Evolutionary conservation across 208 protist genomes (phyloP), one percentile per base, ranked within the genome.

Genomic region (Leishmania lainsoni): DNA sequence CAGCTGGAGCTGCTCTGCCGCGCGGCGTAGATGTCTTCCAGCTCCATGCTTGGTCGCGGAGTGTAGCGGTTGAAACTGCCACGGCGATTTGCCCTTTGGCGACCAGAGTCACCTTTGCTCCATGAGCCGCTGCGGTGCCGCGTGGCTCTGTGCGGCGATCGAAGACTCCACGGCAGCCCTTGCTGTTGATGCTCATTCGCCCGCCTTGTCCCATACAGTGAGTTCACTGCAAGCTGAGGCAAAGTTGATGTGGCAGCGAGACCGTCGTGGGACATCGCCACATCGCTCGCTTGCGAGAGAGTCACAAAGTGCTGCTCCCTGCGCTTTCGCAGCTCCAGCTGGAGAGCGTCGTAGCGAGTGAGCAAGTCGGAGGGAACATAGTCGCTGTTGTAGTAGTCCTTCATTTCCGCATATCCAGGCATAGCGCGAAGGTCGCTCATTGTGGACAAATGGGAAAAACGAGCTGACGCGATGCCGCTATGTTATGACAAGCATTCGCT

Each of bases 371-470:
- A 35, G 0, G 89, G 89, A 22, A 88, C 87, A 74, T 90, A 89
- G 61, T 79, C 77, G 63, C 76, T 79, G 75, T 81, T 83, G 83
- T 89, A 92, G 81, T 91, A 92, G 73, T 92, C 89, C 39, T 90
- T 81, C 66, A 87, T 81, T 35, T 79, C 29, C 1, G 61, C 65
- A 14, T 77, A 88, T 5, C 80, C 79, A 9, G 82, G 73, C 0
- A 63, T 71, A 22, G 58, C 69, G 72, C 73, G 77, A n/a, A 80
- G 66, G 66, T 22, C 51, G n/a, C 52, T 45, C 82, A 77, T 85
- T 5, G 45, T 26, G 16, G 35, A 22, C n/a, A 4, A 20, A 52
- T 5, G 1, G 29, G n/a, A 16, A 29, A 8, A 16, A n/a, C 12
- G 42, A 72, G 12, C 22, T 26, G 42, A n/a, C 29, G 22, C 6